A percentile compares a stretch with the other conserved stretches of the same genome.
Evolutionary conservation across 768 basidiomycete genomes (phyloP).

Genomic region (Panellus pusillus): DNA sequence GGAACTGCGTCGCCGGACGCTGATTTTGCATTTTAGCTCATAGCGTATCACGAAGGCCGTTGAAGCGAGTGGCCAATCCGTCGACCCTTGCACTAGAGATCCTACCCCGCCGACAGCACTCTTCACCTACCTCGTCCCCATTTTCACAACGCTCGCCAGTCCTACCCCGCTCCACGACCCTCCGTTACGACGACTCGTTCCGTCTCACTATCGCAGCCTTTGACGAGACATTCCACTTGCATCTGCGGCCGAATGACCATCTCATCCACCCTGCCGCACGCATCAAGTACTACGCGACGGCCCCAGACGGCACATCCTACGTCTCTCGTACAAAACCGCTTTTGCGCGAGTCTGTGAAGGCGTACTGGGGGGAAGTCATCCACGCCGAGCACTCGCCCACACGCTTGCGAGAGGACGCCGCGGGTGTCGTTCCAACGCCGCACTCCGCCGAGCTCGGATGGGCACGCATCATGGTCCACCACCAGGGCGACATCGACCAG

Average conservation of each 20-base stretch:
- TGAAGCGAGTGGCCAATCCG: constrained; percentile 52
- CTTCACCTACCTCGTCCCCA: constrained; percentile 22
- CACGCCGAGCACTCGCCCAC: constrained; percentile 48
- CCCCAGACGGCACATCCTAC: constrained; percentile 49
- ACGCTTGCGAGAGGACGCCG: constrained; percentile 65
- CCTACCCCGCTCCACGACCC: constrained; percentile 41
- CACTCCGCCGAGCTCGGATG: constrained; percentile 62
- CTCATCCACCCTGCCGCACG: constrained; percentile 79
- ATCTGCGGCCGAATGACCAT: constrained; percentile 75
- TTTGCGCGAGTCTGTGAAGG: constrained; percentile 60
- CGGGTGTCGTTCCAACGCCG: constrained; percentile 46
- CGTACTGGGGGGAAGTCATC: constrained; percentile 78
- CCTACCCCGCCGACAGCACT: constrained; percentile 42
- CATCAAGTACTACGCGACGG: constrained; percentile 60
- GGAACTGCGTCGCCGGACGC: constrained; percentile 1
- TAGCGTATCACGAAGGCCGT: constrained; percentile 45
- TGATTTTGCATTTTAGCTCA: constrained; percentile 37
- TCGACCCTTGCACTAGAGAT: constrained; percentile 56
- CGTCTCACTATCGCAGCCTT: constrained; percentile 69
- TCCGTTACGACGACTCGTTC: constrained; percentile 70
- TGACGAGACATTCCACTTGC: constrained; percentile 64
- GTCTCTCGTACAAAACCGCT: constrained; percentile 59
- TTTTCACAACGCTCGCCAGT: constrained; percentile 35
- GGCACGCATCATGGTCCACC: constrained; percentile 75
- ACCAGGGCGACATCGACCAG: constrained; percentile 50